Base-by-base conservation (phyloP, 2,329 filamentous ascomycete species). In the Aspergillus glaucus region DNA sequence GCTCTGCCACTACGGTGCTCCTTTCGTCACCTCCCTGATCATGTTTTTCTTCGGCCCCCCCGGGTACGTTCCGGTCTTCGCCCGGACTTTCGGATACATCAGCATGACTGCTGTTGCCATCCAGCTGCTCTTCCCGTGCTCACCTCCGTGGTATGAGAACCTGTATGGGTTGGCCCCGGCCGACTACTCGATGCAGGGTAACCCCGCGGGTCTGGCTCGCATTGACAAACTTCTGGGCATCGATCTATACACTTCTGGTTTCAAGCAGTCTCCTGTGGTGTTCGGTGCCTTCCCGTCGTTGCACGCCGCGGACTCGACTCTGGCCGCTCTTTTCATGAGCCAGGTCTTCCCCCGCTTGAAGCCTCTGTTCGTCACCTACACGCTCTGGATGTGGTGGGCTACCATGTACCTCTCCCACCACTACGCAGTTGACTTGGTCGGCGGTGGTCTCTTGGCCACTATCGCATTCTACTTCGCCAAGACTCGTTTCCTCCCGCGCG, bases 381-480 rank as follows among this genome's bases (percentile, higher is more conserved):
- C 87, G 41, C 80, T 87, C 65, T 96, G 92, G 92, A 84, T 96
- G 62, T 96, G 90, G 88, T 97, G 92, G 90, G 87, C 91, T 10
- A 97, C 92, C 58, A 95, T 97, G 89, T 96, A 97, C 66, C 81
- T 97, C 46, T 94, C 88, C 62, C 92, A 97, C 71, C 92, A 97
- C 74, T 97, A 97, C 66, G 92, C 91, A 28, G 87, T 97, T 37
- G 92, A 97, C 68, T 77, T 97, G 45, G 88, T 96, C 22, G 88
- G 81, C 32, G 92, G 92, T 58, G 89, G 86, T 65, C 76, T 95
- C 45, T 70, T 89, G 51, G 86, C 89, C 21, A 85, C 85, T 10
- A 75, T 86, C 45, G 83, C 86, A 50, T 97, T 88, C 76, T 95
- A 92, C 72, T 81, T 89, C 52, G 82, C 87, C 49, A 87, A 88